Base-by-base conservation (phyloP, 805 yeast species). In the Candida sakaeoensis region DNA sequence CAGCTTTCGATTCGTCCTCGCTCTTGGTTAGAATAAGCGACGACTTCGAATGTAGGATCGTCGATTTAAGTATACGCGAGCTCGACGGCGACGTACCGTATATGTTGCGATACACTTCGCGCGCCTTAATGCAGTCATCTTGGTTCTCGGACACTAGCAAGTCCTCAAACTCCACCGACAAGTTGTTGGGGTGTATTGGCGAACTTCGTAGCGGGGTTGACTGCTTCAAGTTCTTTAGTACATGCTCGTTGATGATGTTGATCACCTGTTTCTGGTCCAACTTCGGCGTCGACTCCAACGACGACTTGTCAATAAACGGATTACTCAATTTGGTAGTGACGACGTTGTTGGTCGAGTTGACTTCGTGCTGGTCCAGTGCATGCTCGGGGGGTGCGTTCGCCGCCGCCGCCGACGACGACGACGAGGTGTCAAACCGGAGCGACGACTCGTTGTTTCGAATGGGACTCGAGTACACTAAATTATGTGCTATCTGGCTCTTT, bases 131-230 rank as follows among this genome's bases (percentile, higher is more conserved):
- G 2, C 31, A n/a, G 9, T 40, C 42, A 32, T 44, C 45, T 22
- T 37, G 43, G 21, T 28, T 37, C 9, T 23, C 58, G 9, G 58
- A 52, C 5, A 54, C 53, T 24, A 53, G 34, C 23, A 54, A 49
- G 6, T 48, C 57, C 21, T 48, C 55, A 18, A 52, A 15, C 29
- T 33, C 44, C 3, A 49, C 44, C 8, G 37, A 28, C 23, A 33
- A 10, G 14, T 33, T 33, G n/a, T 37, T 33, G 7, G 39, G 37
- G 5, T 30, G 31, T 5, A 41, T 25, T 8, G 56, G 55, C 3
- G 57, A 53, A 30, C 54, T 48, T 16, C 16, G 23, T 14, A 36
- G 9, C 29, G 39, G 40, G 5, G 28, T 29, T n/a, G 34, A 29
- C 5, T 29, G 33, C 4, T n/a, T 21, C 8, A 29, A 22, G 15